These are phyloP conservation scores for Globisporangium acanthophoron DNA, from an alignment of 352 stramenopile genomes.

Conservation along the genomic window DNA sequence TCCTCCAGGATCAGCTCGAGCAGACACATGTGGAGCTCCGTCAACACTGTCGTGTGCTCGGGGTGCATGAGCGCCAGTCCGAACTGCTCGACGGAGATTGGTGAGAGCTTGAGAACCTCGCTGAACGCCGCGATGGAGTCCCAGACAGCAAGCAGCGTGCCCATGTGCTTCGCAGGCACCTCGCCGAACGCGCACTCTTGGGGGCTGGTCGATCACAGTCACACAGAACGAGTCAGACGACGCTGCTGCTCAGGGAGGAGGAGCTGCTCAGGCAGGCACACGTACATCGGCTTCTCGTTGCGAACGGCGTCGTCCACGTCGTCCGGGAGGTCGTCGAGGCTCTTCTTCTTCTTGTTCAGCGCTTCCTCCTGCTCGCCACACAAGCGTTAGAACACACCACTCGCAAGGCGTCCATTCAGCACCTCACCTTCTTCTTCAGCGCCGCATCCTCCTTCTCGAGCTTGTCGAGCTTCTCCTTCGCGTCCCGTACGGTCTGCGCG, in stretches of 20 bases:
- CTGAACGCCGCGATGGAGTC: constrained; percentile 78
- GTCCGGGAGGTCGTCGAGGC: constrained; percentile 42
- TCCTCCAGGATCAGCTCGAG: constrained; percentile 78
- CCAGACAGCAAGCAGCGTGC: constrained; percentile 64
- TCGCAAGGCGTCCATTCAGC: no score
- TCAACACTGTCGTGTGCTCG: constrained; percentile 45
- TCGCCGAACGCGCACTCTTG: constrained; percentile 49
- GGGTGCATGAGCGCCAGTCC: constrained; percentile 34
- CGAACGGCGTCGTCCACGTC: constrained; percentile 26
- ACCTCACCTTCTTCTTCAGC: constrained; percentile 52
- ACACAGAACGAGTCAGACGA: no score
- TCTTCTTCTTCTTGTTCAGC: constrained; percentile 77
- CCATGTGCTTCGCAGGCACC: constrained; percentile 35
- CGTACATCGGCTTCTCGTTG: constrained; percentile 64
- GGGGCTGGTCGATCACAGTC: constrained; percentile 21
- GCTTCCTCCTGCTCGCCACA: constrained; percentile 42
- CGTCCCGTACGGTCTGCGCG: constrained; percentile 60
- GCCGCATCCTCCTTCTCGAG: constrained; percentile 81
- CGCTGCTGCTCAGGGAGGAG: no score
- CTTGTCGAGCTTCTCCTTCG: constrained; percentile 83
- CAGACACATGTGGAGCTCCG: constrained; percentile 82
- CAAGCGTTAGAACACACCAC: no score
- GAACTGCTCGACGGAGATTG: constrained; percentile 67
- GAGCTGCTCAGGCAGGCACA: constrained; percentile 7
- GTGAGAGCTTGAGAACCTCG: constrained; percentile 49